Evolutionary conservation across 192 early-diverging fungal genomes (phyloP).

Genomic region (Dissophora ornata): DNA sequence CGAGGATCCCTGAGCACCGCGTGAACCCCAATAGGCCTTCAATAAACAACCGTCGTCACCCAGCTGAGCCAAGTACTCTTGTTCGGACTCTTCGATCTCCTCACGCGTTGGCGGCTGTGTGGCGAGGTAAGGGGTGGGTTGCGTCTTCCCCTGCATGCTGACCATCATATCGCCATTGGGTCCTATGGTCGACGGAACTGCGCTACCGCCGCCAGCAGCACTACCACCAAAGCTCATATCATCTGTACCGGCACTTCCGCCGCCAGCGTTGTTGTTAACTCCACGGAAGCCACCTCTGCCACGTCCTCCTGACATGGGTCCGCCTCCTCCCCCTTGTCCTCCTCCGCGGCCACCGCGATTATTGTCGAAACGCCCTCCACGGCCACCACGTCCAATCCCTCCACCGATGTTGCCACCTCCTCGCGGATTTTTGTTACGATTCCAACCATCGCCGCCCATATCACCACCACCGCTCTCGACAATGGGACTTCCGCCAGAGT

Average conservation of each 20-base stretch:
- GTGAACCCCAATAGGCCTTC: constrained; percentile 47
- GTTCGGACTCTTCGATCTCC: constrained; percentile 31
- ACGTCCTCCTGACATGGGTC: constrained; percentile 4
- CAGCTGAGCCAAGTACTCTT: constrained; percentile 32
- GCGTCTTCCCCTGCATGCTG: constrained; percentile 42
- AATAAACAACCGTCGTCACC: constrained; percentile 48
- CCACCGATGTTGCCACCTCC: too few relatives aligned
- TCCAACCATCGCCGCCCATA: constrained; percentile 15
- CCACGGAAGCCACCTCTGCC: constrained; percentile 9
- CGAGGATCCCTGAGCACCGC: constrained; percentile 38
- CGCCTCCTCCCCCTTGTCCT: constrained; percentile 1
- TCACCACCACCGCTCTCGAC: constrained; percentile 18
- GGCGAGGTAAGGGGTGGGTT: constrained; percentile 40
- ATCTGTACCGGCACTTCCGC: constrained; percentile 2
- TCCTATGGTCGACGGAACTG: not conserved
- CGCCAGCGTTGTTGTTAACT: constrained; percentile 8
- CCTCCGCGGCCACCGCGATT: constrained; percentile 19
- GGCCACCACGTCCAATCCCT: constrained; percentile 13
- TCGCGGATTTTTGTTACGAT: constrained; percentile 11
- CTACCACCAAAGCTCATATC: constrained; percentile 17
- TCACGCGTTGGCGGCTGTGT: constrained; percentile 40
- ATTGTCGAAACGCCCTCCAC: constrained; percentile 6
- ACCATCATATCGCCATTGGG: constrained; percentile 19
- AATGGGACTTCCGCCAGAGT: constrained; percentile 5
- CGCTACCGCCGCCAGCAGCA: not conserved